These are phyloP conservation scores for Hyaloscypha hepaticicola DNA, from an alignment of 495 filamentous ascomycete species.

Conservation along the genomic window DNA sequence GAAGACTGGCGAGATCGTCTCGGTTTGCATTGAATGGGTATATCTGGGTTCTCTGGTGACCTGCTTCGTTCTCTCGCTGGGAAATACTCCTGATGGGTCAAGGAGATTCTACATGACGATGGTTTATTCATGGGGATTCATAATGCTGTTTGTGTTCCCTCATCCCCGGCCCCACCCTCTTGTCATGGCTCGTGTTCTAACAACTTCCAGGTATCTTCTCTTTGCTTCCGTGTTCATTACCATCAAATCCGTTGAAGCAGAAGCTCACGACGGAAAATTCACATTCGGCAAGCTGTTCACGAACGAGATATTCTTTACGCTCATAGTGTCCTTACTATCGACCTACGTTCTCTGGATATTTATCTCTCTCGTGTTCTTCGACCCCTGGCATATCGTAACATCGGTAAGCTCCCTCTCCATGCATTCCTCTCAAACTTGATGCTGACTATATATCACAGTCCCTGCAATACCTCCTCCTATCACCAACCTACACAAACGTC, in stretches of 20 bases:
- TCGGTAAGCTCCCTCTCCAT: conserved; percentile 59
- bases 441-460: conserved; percentile 41
- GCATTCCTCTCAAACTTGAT: background rate
- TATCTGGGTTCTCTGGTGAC: conserved; percentile 81
- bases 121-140: conserved; percentile 69
- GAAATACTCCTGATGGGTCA: conserved; percentile 93
- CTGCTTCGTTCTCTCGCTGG: conserved; percentile 96
- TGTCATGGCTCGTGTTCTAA: conserved; percentile 47
- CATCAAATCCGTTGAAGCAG: conserved; percentile 42
- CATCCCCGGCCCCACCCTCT: no score
- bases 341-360: conserved; percentile 93
- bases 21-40: conserved; percentile 76
- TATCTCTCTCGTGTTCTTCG: conserved; percentile 89
- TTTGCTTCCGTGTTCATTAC: conserved; percentile 75
- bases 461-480: conserved; percentile 91
- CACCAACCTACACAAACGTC: conserved; percentile 91
- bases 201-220: conserved; percentile 65
- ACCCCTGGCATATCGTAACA: conserved; percentile 99
- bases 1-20: conserved; percentile 76
- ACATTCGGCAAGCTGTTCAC: conserved; percentile 73
- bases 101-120: conserved; percentile 78
- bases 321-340: conserved; percentile 74
- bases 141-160: conserved; percentile 94
- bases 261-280: conserved; percentile 60
- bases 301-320: conserved; percentile 23